A percentile compares a stretch with the other conserved stretches of the same genome.
phyloP scores from a whole-genome alignment of 371 early-diverging fungal genomes.

The Apophysomyces sp. region DNA sequence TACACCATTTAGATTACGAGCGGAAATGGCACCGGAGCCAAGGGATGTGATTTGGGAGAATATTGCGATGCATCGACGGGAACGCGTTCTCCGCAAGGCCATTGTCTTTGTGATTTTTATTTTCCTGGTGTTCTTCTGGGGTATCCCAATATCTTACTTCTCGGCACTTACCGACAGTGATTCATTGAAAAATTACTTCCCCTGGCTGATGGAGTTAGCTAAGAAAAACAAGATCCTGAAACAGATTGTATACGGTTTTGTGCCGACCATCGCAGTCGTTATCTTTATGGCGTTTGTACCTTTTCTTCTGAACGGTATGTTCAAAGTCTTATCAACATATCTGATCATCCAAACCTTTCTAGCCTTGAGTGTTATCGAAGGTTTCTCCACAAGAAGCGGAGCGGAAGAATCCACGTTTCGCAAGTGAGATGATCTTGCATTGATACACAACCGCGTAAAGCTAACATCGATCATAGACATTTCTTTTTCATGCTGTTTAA shows the following conservation, averaged over 20 bases:
- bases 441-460: not conserved
- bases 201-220: conserved; percentile 46
- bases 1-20: conserved; percentile 70
- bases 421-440: conserved; percentile 44
- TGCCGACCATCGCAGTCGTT: conserved; percentile 59
- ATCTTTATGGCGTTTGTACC: conserved; percentile 66
- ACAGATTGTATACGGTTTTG: conserved; percentile 54
- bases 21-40: conserved; percentile 73
- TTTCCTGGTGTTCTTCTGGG: conserved; percentile 55
- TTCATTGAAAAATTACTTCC: conserved; percentile 45
- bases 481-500: conserved; percentile 89
- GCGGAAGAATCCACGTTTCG: conserved; percentile 67
- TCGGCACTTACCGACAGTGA: conserved; percentile 54
- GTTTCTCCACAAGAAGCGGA: conserved; percentile 67
- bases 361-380: conserved; percentile 56
- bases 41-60: conserved; percentile 79
- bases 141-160: conserved; percentile 53
- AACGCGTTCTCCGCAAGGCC: conserved; percentile 45
- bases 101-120: conserved; percentile 42
- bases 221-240: conserved; percentile 50
- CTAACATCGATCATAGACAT: conserved; percentile 57
- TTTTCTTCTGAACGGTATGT: conserved; percentile 56
- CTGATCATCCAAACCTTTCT: not conserved
- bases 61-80: conserved; percentile 58
- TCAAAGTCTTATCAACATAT: not conserved